These are phyloP conservation scores for Hydrangea macrophylla DNA, from an alignment of 148 eudicot genomes.

Conservation along the genomic window DNA sequence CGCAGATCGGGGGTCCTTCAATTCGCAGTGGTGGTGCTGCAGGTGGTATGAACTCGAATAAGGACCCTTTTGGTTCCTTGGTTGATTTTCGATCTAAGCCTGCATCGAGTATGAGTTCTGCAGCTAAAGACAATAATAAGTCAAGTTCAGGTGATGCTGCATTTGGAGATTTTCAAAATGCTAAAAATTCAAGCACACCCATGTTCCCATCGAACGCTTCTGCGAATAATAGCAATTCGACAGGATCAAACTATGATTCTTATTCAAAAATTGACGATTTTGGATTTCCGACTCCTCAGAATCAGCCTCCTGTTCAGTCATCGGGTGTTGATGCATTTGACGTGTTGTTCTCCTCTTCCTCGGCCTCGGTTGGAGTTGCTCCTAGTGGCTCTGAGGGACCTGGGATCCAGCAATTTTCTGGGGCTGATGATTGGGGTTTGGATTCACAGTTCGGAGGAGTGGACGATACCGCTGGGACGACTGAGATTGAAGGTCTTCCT, in stretches of 20 bases:
- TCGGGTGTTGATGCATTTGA: constrained; percentile 55
- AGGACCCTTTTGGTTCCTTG: constrained; percentile 79
- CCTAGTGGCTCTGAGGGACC: constrained; percentile 26
- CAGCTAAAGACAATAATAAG: constrained; percentile 29
- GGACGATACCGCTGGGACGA: constrained; percentile 50
- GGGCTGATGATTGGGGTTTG: constrained; percentile 75
- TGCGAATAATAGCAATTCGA: constrained; percentile 18
- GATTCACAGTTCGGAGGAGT: constrained; percentile 43
- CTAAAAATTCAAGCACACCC: constrained; percentile 38
- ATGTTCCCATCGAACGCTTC: constrained; percentile 24
- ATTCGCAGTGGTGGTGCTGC: constrained; percentile 40
- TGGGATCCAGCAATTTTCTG: constrained; percentile 45
- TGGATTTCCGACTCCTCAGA: constrained; percentile 29
- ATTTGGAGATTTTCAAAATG: constrained; percentile 68
- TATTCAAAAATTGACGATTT: constrained; percentile 44
- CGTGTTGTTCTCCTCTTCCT: constrained; percentile 44
- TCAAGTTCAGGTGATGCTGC: constrained; percentile 30
- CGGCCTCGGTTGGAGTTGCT: constrained; percentile 28
- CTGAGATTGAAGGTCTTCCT: constrained; percentile 94
- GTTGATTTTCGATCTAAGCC: constrained; percentile 60
- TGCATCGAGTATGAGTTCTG: constrained; percentile 35
- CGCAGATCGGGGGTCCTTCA: constrained; percentile 44
- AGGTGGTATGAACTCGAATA: constrained; percentile 39
- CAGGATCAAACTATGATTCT: constrained; percentile 27
- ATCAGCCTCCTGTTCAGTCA: constrained; percentile 37